Conservation (phyloP, 495 filamentous ascomycete species). For the Poronia punctata region DNA sequence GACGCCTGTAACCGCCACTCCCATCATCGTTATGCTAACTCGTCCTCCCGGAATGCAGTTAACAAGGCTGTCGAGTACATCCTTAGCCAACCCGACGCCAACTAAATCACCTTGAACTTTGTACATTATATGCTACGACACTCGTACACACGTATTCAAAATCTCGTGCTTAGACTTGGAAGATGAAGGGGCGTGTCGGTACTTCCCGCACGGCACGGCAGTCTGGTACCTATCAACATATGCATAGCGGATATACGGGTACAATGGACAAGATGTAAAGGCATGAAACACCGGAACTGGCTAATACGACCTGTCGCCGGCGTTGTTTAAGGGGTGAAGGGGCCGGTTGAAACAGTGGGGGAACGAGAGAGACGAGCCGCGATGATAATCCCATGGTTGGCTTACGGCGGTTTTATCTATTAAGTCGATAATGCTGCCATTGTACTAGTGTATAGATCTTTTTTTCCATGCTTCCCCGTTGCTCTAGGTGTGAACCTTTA, state of each 20-base stretch:
- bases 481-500: no score
- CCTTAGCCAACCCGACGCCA: conserved; percentile 81
- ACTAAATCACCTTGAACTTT: conserved; percentile 24
- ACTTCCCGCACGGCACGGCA: not conserved
- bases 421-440: conserved; percentile 13
- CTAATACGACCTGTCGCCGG: no score
- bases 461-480: conserved; percentile 4
- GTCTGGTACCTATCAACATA: conserved; percentile 1
- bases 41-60: conserved; percentile 51
- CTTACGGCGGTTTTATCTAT: conserved; percentile 10
- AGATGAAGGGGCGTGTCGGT: no score
- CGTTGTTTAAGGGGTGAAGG: not conserved
- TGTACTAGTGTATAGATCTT: conserved; percentile 33
- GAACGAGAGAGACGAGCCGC: conserved; percentile 12
- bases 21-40: conserved; percentile 11
- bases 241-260: not conserved
- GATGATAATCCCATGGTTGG: conserved; percentile 8
- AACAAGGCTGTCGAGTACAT: conserved; percentile 96
- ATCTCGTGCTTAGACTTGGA: conserved; percentile 11
- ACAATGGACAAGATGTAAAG: not conserved
- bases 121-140: conserved; percentile 26
- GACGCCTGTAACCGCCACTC: not conserved
- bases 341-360: not conserved
- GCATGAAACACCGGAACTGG: not conserved
- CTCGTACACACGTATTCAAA: conserved; percentile 17